A percentile compares a stretch with the other conserved stretches of the same genome.
phyloP scores from a whole-genome alignment of 2,329 filamentous ascomycete genomes.

The Ceratocystis cacaofunesta region DNA sequence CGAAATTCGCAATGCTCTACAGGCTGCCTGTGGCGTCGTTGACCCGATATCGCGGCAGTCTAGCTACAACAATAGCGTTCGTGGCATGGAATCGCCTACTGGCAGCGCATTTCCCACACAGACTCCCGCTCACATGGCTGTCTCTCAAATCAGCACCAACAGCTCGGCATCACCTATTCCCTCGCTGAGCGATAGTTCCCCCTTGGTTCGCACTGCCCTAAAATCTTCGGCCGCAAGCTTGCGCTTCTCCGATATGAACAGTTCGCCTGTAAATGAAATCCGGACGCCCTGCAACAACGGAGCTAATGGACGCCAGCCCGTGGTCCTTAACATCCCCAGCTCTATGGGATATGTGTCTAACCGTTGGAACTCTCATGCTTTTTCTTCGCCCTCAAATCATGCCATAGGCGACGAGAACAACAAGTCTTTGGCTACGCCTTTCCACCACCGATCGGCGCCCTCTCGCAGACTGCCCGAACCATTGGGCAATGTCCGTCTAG shows the following conservation, averaged over 20 bases:
- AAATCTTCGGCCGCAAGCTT: not conserved
- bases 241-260: slow-evolving; percentile 8
- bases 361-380: slow-evolving; percentile 40
- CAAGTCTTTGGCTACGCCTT: slow-evolving; percentile 20
- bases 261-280: slow-evolving; percentile 16
- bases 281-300: slow-evolving; percentile 13
- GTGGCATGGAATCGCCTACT: slow-evolving; percentile 7
- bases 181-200: slow-evolving; percentile 14
- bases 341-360: slow-evolving; percentile 39
- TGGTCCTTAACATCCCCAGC: slow-evolving; percentile 24
- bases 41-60: slow-evolving; percentile 22
- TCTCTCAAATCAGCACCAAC: not conserved
- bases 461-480: slow-evolving; percentile 5
- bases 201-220: slow-evolving; percentile 5
- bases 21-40: slow-evolving; percentile 19
- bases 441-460: not conserved
- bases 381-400: slow-evolving; percentile 33
- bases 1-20: slow-evolving; percentile 19
- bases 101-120: slow-evolving; percentile 17
- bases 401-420: slow-evolving; percentile 21
- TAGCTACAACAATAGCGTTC: slow-evolving; percentile 1
- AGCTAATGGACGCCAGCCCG: not conserved
- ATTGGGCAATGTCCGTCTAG: slow-evolving; percentile 46
- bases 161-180: slow-evolving; percentile 11
- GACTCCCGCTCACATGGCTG: slow-evolving; percentile 21